Percentiles rank a stretch among this genome's conserved stretches.
Conservation (phyloP, 495 filamentous ascomycete species). For the Podospora pseudocomata region DNA sequence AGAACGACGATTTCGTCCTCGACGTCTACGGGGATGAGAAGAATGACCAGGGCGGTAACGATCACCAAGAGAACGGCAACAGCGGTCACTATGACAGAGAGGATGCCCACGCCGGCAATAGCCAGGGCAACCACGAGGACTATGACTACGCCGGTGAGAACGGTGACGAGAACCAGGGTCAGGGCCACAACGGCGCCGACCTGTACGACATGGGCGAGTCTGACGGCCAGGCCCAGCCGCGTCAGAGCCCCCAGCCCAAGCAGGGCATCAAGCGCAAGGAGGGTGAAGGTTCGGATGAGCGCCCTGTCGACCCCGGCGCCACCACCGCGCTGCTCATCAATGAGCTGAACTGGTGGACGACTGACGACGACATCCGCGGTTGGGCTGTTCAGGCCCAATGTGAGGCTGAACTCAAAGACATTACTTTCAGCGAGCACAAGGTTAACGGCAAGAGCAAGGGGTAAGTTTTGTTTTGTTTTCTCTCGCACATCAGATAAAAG, state of each 20-base stretch:
- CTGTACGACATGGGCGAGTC: slow-evolving; percentile 25
- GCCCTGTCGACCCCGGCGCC: slow-evolving; percentile 75
- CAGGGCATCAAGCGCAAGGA: slow-evolving; percentile 79
- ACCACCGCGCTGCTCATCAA: slow-evolving; percentile 79
- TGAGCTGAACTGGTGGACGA: slow-evolving; percentile 94
- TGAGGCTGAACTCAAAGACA: slow-evolving; percentile 83
- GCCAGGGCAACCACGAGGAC: slow-evolving; percentile 35
- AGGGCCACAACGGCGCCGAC: slow-evolving; percentile 40
- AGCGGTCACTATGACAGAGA: slow-evolving; percentile 89
- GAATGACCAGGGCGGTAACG: slow-evolving; percentile 39
- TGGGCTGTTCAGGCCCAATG: slow-evolving; percentile 73
- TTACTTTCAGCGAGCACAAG: slow-evolving; percentile 97
- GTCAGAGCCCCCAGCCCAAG: slow-evolving; percentile 36
- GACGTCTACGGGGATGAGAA: slow-evolving; percentile 91
- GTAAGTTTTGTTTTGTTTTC: slow-evolving; percentile 46
- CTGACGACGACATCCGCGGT: slow-evolving; percentile 88
- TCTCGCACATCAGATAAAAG: neutral
- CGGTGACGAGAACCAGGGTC: slow-evolving; percentile 19
- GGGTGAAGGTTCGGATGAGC: slow-evolving; percentile 65
- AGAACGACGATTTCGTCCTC: slow-evolving; percentile 91
- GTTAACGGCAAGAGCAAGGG: slow-evolving; percentile 98
- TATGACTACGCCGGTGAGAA: slow-evolving; percentile 39
- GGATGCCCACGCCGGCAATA: slow-evolving; percentile 23
- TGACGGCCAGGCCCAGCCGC: slow-evolving; percentile 24
- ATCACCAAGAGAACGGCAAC: slow-evolving; percentile 76